Conservation (phyloP, 2,329 filamentous ascomycete species). For the Pseudogymnoascus verrucosus region DNA sequence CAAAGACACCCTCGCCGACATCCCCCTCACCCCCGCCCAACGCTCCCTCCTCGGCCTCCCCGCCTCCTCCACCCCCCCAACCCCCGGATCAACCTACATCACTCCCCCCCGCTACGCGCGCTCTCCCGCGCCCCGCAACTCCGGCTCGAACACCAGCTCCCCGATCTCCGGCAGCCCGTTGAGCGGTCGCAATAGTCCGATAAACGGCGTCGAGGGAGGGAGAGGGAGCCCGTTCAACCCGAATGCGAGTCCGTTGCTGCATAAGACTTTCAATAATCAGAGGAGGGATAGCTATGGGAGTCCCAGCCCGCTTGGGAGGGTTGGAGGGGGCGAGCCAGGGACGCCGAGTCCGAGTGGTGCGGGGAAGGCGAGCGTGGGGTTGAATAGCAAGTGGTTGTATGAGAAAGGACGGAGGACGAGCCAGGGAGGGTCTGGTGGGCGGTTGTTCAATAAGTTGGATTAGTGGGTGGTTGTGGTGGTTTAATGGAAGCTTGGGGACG, state of each 20-base stretch:
- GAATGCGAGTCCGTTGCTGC: conserved; percentile 50
- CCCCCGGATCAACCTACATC: conserved; percentile 64
- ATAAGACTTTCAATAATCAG: conserved; percentile 54
- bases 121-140: conserved; percentile 53
- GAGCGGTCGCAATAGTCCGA: neutral
- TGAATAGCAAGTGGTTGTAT: conserved; percentile 95
- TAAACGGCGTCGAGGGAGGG: neutral
- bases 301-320: conserved; percentile 39
- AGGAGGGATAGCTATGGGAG: conserved; percentile 55
- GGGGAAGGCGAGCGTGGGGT: conserved; percentile 63
- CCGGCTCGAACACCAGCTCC: conserved; percentile 21
- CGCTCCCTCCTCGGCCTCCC: conserved; percentile 75
- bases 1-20: conserved; percentile 75
- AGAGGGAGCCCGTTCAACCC: conserved; percentile 36
- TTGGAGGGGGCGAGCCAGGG: conserved; percentile 42
- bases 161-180: neutral
- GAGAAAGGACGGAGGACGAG: conserved; percentile 59
- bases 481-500: neutral
- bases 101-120: conserved; percentile 83
- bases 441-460: conserved; percentile 17
- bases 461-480: neutral
- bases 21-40: conserved; percentile 84
- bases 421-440: conserved; percentile 20
- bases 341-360: conserved; percentile 60
- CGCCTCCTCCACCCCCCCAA: conserved; percentile 53